Evolutionary conservation across 2,329 filamentous ascomycete species (phyloP).

Genomic region (Pseudodiploospora longispora): DNA sequence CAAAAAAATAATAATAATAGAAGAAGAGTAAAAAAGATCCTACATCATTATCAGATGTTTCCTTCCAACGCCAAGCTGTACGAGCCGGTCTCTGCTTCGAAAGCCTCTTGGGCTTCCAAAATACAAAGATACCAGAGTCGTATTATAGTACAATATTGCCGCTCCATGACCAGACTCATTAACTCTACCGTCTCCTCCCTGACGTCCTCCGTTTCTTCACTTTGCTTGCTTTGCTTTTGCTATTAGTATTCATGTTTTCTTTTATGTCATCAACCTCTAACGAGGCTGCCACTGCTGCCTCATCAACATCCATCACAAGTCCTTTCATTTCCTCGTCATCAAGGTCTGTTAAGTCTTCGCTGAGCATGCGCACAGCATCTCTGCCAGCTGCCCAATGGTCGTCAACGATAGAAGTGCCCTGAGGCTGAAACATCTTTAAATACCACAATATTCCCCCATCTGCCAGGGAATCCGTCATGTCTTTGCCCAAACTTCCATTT

Average conservation of each 20-base stretch:
- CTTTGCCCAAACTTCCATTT: conserved; percentile 46
- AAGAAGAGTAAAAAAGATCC: too few relatives aligned
- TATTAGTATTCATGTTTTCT: conserved; percentile 12
- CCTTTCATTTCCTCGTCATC: conserved; percentile 84
- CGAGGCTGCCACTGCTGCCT: conserved; percentile 21
- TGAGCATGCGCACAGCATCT: conserved; percentile 59
- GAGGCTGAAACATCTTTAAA: conserved; percentile 67
- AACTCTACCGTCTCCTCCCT: conserved; percentile 23
- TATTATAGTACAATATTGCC: too few relatives aligned
- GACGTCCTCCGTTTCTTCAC: conserved; percentile 27
- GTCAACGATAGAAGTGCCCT: conserved; percentile 71
- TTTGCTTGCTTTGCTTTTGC: conserved; percentile 21
- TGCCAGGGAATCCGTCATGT: conserved; percentile 46
- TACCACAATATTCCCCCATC: conserved; percentile 86
- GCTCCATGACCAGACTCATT: too few relatives aligned
- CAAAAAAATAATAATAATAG: too few relatives aligned
- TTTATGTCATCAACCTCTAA: conserved; percentile 18
- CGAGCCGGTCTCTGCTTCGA: not conserved
- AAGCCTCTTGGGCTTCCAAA: too few relatives aligned
- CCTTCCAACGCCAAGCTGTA: conserved; percentile 1
- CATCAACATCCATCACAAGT: conserved; percentile 47
- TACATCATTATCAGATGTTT: too few relatives aligned
- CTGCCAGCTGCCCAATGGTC: conserved; percentile 58
- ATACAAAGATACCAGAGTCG: too few relatives aligned
- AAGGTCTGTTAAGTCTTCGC: conserved; percentile 83